These are phyloP conservation scores for Mycosphaerella arachidis DNA, from an alignment of 2,329 filamentous ascomycete species.

Conservation along the genomic window DNA sequence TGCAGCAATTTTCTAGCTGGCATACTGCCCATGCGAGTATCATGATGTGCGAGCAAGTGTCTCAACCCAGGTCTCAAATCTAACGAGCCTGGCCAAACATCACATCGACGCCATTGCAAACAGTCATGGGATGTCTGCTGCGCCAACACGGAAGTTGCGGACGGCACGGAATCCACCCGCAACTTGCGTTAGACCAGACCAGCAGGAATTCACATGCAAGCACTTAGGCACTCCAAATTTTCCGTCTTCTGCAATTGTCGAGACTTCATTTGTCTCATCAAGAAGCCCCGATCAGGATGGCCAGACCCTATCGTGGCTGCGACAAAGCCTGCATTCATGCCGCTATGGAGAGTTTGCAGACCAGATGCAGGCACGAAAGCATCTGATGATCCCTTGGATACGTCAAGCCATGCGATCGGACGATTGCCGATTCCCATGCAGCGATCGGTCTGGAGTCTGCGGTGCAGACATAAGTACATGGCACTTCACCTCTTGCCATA, in stretches of 20 bases:
- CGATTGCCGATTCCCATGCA: not conserved
- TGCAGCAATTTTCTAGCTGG: no score
- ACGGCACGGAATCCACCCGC: not conserved
- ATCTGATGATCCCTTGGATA: not conserved
- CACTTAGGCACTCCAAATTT: not conserved
- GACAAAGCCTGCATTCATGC: not conserved
- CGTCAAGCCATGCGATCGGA: not conserved
- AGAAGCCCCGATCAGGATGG: not conserved
- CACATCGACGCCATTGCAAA: not conserved
- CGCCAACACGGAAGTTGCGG: not conserved
- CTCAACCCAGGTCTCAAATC: not conserved
- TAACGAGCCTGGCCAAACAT: not conserved
- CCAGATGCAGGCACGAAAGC: not conserved
- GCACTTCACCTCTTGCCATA: not conserved
- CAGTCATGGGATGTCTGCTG: not conserved
- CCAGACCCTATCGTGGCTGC: not conserved
- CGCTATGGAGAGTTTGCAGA: not conserved
- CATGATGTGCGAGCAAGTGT: not conserved
- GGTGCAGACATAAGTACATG: conserved; percentile 1
- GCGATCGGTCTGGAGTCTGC: conserved; percentile 1
- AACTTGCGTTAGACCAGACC: not conserved
- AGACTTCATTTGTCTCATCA: not conserved
- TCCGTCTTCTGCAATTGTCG: not conserved
- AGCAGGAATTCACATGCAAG: not conserved
- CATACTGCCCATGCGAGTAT: no score